Evolutionary conservation across 345 rosid genomes (phyloP), one percentile per base, ranked within the genome.

Genomic region (Gossypium turneri): DNA sequence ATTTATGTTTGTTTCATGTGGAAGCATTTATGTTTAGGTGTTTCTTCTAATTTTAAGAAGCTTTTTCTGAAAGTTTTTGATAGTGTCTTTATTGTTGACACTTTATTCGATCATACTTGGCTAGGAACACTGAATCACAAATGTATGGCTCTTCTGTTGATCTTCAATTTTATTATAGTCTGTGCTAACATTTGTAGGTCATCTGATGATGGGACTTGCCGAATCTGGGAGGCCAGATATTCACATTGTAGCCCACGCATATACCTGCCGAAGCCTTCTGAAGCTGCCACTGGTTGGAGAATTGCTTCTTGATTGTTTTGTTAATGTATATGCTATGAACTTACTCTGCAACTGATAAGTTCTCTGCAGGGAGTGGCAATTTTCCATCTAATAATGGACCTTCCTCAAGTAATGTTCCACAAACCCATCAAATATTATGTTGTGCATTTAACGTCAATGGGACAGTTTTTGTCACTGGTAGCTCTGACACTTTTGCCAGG

Each of bases 151-250:
- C 60, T 76, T 67, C 47, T 63, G 34, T 56, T 71, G 12, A 10
- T 56, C 12, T 8, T 48, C 12, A 4, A 52, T 65, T 48, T 43
- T 75, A 27, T 17, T 75, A 70, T 50, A 80, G 45, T 65, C 58
- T 78, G 45, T 74, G 69, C 72, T 75, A 44, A 76, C 70, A 60
- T 79, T 6, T 89, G 83, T 88, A 95, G 99, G 85, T 91, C 99
- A 77, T 91, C 99, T 8, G 99, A 95, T 83, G 99, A 95, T 83
- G 98, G 99, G 79, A 95, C 99, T 75, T 95, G 97, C 84, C 92
- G 98, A 81, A 89, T 95, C 76, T 95, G 99, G 99, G 99, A 95
- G 86, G 93, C 97, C 78, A 90, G 98, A 81, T 83, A 72, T 85
- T 93, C 98, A 75, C 90, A 86, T 24, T 81, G 81, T 75, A 86